phyloP scores from a whole-genome alignment of 768 basidiomycete genomes.

The Mycena amicta region DNA sequence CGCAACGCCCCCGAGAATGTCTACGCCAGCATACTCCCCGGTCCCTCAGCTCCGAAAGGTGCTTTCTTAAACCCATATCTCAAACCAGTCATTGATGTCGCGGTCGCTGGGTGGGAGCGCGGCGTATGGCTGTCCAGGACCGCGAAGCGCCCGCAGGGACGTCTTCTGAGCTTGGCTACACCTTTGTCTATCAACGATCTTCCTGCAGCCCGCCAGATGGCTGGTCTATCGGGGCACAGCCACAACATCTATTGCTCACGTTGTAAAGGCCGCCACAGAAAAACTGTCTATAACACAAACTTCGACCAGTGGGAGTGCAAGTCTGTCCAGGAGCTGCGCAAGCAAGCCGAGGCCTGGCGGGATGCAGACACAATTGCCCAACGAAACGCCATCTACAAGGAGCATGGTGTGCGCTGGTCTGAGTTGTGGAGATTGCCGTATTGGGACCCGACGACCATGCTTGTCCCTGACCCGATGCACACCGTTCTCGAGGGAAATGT shows the following conservation, averaged over 20 bases:
- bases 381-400: constrained; percentile 18
- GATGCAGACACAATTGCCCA: constrained; percentile 10
- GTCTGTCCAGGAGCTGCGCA: constrained; percentile 7
- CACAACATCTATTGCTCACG: constrained; percentile 27
- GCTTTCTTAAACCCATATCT: constrained; percentile 30
- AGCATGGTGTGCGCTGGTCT: constrained; percentile 27
- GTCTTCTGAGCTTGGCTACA: neutral
- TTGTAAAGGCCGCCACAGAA: constrained; percentile 23
- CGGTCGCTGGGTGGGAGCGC: constrained; percentile 17
- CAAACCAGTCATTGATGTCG: constrained; percentile 28
- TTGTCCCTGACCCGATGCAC: constrained; percentile 36
- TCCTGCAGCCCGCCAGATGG: constrained; percentile 24
- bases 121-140: constrained; percentile 15
- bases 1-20: constrained; percentile 31
- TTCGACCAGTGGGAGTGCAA: constrained; percentile 10
- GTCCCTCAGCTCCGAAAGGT: constrained; percentile 23
- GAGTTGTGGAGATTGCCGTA: constrained; percentile 30
- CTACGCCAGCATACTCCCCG: constrained; percentile 27
- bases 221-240: constrained; percentile 21
- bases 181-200: constrained; percentile 30
- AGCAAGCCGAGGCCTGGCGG: constrained; percentile 15
- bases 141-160: neutral
- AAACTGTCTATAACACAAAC: constrained; percentile 9
- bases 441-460: constrained; percentile 27
- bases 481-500: constrained; percentile 26